These are phyloP conservation scores for Thelephora aurantiotincta DNA, from an alignment of 768 basidiomycete species.

Conservation along the genomic window DNA sequence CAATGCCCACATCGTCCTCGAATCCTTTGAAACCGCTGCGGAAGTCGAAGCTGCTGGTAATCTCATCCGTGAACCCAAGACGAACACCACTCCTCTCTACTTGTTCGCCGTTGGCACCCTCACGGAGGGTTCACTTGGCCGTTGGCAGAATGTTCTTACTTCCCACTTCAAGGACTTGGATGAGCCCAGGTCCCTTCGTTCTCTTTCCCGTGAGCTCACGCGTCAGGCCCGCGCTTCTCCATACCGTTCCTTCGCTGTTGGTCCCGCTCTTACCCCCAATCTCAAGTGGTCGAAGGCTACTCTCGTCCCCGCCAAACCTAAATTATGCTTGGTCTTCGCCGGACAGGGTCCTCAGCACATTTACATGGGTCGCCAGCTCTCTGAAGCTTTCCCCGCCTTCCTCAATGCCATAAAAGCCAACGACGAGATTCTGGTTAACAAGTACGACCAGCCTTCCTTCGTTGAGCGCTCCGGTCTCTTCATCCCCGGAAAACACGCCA, in stretches of 20 bases:
- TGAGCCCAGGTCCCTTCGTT: slow-evolving; percentile 14
- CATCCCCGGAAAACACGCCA: slow-evolving; percentile 13
- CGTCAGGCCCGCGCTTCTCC: slow-evolving; percentile 18
- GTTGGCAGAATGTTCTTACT: slow-evolving; percentile 14
- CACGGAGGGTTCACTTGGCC: slow-evolving; percentile 14
- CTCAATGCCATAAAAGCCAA: slow-evolving; percentile 17
- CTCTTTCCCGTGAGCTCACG: slow-evolving; percentile 15
- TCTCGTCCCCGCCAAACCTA: slow-evolving; percentile 17
- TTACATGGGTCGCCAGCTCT: slow-evolving; percentile 23
- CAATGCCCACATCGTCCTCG: slow-evolving; percentile 20
- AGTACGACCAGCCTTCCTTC: slow-evolving; percentile 17
- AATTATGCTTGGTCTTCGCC: slow-evolving; percentile 21
- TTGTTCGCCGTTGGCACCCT: slow-evolving; percentile 16
- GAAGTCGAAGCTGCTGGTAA: slow-evolving; percentile 2
- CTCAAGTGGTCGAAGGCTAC: slow-evolving; percentile 18
- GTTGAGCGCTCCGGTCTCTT: slow-evolving; percentile 21
- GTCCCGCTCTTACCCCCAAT: slow-evolving; percentile 10
- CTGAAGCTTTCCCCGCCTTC: slow-evolving; percentile 18
- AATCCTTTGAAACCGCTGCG: slow-evolving; percentile 10
- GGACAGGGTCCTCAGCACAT: slow-evolving; percentile 23
- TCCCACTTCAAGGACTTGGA: slow-evolving; percentile 9
- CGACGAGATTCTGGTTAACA: slow-evolving; percentile 18
- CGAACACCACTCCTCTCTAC: slow-evolving; percentile 10
- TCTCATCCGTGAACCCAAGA: neutral
- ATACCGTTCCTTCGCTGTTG: slow-evolving; percentile 14